Base-by-base conservation (phyloP, 768 basidiomycete genomes). In the Kondoa malvinella region DNA sequence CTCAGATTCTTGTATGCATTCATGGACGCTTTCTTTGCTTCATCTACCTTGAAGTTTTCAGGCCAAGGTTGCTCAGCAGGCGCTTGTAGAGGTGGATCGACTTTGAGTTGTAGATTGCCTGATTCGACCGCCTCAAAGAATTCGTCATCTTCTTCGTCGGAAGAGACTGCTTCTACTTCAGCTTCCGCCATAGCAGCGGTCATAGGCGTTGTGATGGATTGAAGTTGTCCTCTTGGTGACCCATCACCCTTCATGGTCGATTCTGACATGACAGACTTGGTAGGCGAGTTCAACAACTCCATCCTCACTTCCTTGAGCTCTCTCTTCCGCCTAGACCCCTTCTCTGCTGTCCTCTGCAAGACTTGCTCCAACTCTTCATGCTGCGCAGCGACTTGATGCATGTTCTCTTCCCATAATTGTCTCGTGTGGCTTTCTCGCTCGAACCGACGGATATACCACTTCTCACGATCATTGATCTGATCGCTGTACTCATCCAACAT, bases 111-210 rank as follows among this genome's bases (percentile, higher is more conserved):
- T 0, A 92, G 78, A 56, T 81, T 84, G 60, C 87, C 86, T 17
- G 84, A 77, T 75, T 96, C 92, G 73, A 96, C 92, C 32, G 94
- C 92, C 76, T 96, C 94, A 75, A 94, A 96, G 77, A 96, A 96
- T 77, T 97, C 92, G 77, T 96, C 94, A 74, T 92, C 77, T 34
- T 77, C 78, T 12, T 77, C 76, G 12, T 78, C 77, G 16, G 75
- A 72, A n/a, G 60, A 3, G n/a, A 17, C 30, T 2, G 4, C 66
- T 15, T 57, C 56, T 26, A 50, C 56, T 25, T 57, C 65, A 33
- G 14, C 34, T 29, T n/a, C 57, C 14, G n/a, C 56, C 2, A 30
- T 30, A 67, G 16, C n/a, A 32, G 61, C 12, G 16, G 67, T 34
- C 27, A 25, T 17, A 21, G 27, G 16, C 2, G 66, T 34, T 12